These are phyloP conservation scores for Medicago arabica DNA, from an alignment of 306 rosid genomes.

Conservation along the genomic window DNA sequence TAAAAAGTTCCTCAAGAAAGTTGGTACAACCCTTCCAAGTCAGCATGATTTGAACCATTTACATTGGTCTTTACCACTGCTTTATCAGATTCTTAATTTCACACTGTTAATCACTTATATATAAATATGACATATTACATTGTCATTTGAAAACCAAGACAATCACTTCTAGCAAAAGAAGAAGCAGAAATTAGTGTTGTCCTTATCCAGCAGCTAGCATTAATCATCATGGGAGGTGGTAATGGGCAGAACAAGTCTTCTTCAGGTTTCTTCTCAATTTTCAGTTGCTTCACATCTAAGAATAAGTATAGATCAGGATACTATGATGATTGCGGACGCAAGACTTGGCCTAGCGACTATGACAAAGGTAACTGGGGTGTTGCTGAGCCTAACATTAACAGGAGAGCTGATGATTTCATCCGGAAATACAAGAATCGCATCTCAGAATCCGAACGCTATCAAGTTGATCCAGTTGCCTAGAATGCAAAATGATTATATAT, in stretches of 20 bases:
- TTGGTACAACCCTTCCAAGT: background rate
- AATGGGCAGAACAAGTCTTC: too few species aligned
- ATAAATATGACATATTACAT: constrained; percentile 7
- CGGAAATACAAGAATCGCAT: constrained; percentile 46
- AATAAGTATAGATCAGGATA: constrained; percentile 41
- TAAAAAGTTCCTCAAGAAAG: background rate
- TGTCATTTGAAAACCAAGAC: constrained; percentile 20
- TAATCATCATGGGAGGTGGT: constrained; percentile 51
- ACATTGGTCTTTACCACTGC: constrained; percentile 20
- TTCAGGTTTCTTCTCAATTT: constrained; percentile 53
- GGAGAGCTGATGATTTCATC: constrained; percentile 61
- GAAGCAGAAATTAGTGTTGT: too few species aligned
- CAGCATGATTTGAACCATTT: constrained; percentile 39
- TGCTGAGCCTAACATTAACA: constrained; percentile 67
- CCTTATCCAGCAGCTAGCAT: too few species aligned
- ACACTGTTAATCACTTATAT: background rate
- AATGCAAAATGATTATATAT: background rate
- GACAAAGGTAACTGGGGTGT: constrained; percentile 60
- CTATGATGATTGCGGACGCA: constrained; percentile 39
- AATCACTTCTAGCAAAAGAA: background rate
- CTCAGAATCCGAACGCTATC: constrained; percentile 51
- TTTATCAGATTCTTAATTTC: constrained; percentile 36
- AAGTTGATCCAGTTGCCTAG: constrained; percentile 23
- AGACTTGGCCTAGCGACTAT: constrained; percentile 64
- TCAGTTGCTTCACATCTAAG: constrained; percentile 52